phyloP scores from a whole-genome alignment of 176 grass and related monocot species.

The Zoysia japonica region DNA sequence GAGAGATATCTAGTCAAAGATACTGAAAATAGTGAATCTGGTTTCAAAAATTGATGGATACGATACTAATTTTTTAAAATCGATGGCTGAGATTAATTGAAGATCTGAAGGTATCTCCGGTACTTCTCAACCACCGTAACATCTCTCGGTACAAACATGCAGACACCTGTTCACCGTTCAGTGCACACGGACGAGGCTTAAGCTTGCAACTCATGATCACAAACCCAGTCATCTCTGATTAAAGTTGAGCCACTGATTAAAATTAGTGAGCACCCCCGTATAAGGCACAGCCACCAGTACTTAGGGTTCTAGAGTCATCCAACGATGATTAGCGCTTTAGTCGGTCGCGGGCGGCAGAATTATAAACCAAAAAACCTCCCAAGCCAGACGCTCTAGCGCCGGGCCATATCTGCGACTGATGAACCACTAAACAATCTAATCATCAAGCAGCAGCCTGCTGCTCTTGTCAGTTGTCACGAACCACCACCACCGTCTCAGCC shows the following conservation, averaged over 20 bases:
- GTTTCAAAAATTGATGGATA: no score
- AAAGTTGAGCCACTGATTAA: constrained; percentile 41
- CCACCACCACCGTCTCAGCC: constrained; percentile 29
- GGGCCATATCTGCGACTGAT: constrained; percentile 37
- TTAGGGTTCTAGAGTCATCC: constrained; percentile 34
- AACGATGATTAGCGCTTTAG: constrained; percentile 54
- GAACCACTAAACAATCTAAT: constrained; percentile 47
- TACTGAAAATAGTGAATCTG: no score
- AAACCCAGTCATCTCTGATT: constrained; percentile 13
- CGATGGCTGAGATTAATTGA: no score
- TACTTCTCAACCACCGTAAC: no score
- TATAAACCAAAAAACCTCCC: constrained; percentile 36
- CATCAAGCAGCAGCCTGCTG: constrained; percentile 33
- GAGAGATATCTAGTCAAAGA: no score
- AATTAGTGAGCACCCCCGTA: constrained; percentile 8
- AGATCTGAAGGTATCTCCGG: no score
- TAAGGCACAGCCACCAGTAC: constrained; percentile 43
- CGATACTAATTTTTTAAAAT: no score
- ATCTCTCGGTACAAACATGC: not conserved
- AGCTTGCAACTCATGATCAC: not conserved
- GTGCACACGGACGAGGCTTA: not conserved
- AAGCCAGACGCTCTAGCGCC: constrained; percentile 2
- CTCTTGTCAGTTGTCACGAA: constrained; percentile 30
- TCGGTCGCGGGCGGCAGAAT: constrained; percentile 72
- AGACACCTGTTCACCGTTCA: not conserved